A percentile compares a stretch with the other conserved stretches of the same genome.
phyloP scores from a whole-genome alignment of 495 filamentous ascomycete genomes.

The Hyaloscypha bicolor region DNA sequence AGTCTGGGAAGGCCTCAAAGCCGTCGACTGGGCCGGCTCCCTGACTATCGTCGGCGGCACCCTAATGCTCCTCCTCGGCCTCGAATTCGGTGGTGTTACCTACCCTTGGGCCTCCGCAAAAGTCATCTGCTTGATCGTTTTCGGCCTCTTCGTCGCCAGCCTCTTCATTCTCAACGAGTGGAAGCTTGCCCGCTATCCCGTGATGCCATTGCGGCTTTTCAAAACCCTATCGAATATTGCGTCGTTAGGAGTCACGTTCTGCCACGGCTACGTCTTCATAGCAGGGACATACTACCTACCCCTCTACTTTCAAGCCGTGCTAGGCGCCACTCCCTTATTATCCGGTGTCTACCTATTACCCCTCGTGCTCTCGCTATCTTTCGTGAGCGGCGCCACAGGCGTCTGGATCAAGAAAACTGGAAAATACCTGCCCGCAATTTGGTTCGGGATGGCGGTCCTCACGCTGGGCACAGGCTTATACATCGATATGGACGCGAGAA shows the following conservation, averaged over 20 bases:
- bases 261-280: slow-evolving; percentile 76
- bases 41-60: slow-evolving; percentile 73
- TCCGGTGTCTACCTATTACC: slow-evolving; percentile 82
- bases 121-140: slow-evolving; percentile 78
- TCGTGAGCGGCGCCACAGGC: slow-evolving; percentile 65
- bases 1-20: slow-evolving; percentile 67
- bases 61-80: slow-evolving; percentile 78
- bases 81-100: slow-evolving; percentile 77
- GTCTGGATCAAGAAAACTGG: slow-evolving; percentile 76
- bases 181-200: slow-evolving; percentile 72
- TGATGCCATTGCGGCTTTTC: slow-evolving; percentile 77
- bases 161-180: slow-evolving; percentile 70
- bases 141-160: slow-evolving; percentile 63
- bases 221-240: slow-evolving; percentile 59
- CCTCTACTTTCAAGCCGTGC: slow-evolving; percentile 77
- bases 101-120: slow-evolving; percentile 74
- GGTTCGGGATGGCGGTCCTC: slow-evolving; percentile 57
- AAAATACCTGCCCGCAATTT: slow-evolving; percentile 55
- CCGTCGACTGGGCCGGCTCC: slow-evolving; percentile 77
- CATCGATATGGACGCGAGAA: slow-evolving; percentile 53
- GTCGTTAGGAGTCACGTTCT: slow-evolving; percentile 57
- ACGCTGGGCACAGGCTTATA: slow-evolving; percentile 67
- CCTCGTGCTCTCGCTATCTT: slow-evolving; percentile 68
- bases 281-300: slow-evolving; percentile 74
- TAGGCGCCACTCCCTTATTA: slow-evolving; percentile 70